Percentiles rank a stretch among this genome's conserved stretches.
These are phyloP conservation scores for Anthracocystis panici-leucophaei DNA, from an alignment of 1,284 basidiomycete species.

Conservation along the genomic window DNA sequence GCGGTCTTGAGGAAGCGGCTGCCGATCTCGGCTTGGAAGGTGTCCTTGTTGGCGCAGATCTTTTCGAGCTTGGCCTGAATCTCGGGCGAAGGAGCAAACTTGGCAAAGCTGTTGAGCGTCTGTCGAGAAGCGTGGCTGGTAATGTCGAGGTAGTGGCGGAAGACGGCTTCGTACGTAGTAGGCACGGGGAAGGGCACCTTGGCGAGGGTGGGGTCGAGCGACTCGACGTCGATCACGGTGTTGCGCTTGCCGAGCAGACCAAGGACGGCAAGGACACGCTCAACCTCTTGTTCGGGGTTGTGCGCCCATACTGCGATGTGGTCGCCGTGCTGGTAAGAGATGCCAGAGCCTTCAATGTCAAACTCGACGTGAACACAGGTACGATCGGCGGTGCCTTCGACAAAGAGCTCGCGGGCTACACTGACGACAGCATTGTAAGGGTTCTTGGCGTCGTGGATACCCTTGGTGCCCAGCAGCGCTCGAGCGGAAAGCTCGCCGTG, in stretches of 20 bases:
- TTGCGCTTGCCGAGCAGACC: conserved; percentile 80
- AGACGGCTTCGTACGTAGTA: conserved; percentile 91
- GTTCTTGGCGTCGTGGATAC: conserved; percentile 96
- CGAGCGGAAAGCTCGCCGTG: conserved; percentile 74
- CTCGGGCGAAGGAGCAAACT: conserved; percentile 85
- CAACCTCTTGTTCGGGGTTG: conserved; percentile 91
- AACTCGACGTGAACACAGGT: conserved; percentile 97
- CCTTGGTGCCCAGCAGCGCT: conserved; percentile 82
- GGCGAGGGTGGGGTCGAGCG: conserved; percentile 94
- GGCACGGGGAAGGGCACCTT: conserved; percentile 99
- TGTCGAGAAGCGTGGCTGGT: conserved; percentile 92
- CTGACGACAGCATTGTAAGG: conserved; percentile 88
- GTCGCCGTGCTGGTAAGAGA: conserved; percentile 98
- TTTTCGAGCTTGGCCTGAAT: conserved; percentile 81
- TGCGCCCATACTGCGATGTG: conserved; percentile 97
- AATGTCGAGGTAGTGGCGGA: conserved; percentile 97
- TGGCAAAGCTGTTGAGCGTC: conserved; percentile 85
- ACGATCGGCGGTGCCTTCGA: conserved; percentile 76
- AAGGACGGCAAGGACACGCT: conserved; percentile 85
- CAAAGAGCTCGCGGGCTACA: conserved; percentile 85
- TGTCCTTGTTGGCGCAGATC: conserved; percentile 87
- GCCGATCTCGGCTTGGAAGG: conserved; percentile 81
- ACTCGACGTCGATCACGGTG: conserved; percentile 85
- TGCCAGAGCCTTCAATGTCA: conserved; percentile 91
- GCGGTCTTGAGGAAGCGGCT: conserved; percentile 88